phyloP scores from a whole-genome alignment of 1,284 basidiomycete genomes.

The Porodaedalea pini region DNA sequence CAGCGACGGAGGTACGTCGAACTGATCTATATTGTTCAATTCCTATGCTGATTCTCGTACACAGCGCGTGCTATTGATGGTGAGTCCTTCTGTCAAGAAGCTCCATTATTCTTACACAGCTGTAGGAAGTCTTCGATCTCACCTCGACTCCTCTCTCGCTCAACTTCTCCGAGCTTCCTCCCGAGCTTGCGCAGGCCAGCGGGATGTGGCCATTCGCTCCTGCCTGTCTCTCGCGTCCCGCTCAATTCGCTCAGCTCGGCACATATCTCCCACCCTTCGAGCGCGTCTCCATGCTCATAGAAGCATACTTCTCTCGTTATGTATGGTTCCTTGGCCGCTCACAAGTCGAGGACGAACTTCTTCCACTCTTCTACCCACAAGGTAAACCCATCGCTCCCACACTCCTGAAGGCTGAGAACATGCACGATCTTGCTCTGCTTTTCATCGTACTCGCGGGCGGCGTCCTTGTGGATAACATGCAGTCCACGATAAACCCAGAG shows the following conservation, averaged over 20 bases:
- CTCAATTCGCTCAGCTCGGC: background rate
- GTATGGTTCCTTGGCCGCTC: conserved; percentile 18
- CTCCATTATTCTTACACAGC: background rate
- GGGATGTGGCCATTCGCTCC: conserved; percentile 19
- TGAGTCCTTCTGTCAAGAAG: background rate
- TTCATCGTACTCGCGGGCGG: conserved; percentile 21
- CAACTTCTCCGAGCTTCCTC: conserved; percentile 4
- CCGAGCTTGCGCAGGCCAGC: conserved; percentile 15
- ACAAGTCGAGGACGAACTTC: conserved; percentile 10
- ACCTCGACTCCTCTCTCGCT: background rate
- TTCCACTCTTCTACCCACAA: conserved; percentile 9
- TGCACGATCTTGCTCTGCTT: conserved; percentile 22
- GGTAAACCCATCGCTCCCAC: background rate
- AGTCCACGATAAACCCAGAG: conserved; percentile 18
- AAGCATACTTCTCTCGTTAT: conserved; percentile 22
- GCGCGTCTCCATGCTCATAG: conserved; percentile 13
- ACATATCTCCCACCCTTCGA: background rate
- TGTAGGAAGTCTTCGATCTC: background rate
- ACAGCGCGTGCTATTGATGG: conserved; percentile 6
- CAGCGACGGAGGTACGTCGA: conserved; percentile 8
- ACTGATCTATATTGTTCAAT: background rate
- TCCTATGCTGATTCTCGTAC: background rate
- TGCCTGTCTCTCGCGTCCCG: conserved; percentile 2
- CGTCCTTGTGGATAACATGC: conserved; percentile 16
- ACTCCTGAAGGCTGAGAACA: background rate